Percentiles rank a stretch among this genome's conserved stretches.
phyloP scores from a whole-genome alignment of 768 basidiomycete species.

The Lanmaoa pseudosensibilis region DNA sequence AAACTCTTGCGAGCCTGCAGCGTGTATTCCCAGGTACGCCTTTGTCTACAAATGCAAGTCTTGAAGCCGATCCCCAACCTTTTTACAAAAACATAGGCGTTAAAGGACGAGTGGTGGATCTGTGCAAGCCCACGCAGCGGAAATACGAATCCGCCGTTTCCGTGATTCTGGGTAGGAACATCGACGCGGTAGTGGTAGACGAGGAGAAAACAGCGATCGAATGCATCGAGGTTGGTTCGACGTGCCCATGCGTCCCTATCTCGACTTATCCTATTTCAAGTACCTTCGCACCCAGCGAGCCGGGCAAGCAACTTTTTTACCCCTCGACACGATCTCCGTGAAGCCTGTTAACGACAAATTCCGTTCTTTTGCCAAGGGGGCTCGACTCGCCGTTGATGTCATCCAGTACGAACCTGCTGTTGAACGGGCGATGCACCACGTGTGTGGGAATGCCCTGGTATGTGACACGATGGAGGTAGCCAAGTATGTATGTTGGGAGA shows the following conservation, averaged over 20 bases:
- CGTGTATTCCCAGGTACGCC: constrained; percentile 80
- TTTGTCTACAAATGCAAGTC: not conserved
- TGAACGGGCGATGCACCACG: constrained; percentile 94
- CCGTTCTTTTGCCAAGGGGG: constrained; percentile 86
- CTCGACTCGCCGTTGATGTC: constrained; percentile 82
- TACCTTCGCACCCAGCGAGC: constrained; percentile 94
- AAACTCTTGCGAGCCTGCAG: constrained; percentile 80
- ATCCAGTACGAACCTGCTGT: constrained; percentile 81
- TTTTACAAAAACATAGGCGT: constrained; percentile 55
- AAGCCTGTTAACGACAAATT: constrained; percentile 95
- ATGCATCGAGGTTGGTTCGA: constrained; percentile 79
- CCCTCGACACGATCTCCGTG: constrained; percentile 95
- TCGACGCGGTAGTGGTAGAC: constrained; percentile 95
- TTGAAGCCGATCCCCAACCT: not conserved
- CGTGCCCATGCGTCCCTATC: not conserved
- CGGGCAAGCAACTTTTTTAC: constrained; percentile 96
- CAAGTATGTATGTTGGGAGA: constrained; percentile 87
- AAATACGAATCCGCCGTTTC: constrained; percentile 93
- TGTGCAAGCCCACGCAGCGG: constrained; percentile 90
- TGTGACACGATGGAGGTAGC: constrained; percentile 97
- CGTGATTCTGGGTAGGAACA: constrained; percentile 89
- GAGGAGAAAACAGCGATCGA: constrained; percentile 96
- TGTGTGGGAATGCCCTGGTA: constrained; percentile 91
- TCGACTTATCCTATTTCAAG: constrained; percentile 36
- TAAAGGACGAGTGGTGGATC: constrained; percentile 86